Base-by-base conservation (phyloP, 345 rosid genomes). In the Salix purpurea region DNA sequence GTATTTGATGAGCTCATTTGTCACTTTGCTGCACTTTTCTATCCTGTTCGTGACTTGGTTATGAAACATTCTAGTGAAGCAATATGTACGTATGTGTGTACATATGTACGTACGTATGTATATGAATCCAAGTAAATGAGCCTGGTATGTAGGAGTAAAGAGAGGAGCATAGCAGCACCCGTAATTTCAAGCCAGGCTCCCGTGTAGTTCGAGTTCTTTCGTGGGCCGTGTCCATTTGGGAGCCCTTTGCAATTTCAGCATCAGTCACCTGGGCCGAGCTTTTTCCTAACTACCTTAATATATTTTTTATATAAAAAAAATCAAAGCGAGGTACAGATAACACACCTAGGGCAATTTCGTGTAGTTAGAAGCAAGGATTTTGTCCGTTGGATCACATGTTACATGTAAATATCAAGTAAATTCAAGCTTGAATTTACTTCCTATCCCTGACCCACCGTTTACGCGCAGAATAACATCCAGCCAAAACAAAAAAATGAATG, bases 371-470 rank as follows among this genome's bases (percentile, higher is more conserved):
- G 64, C 28, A 58, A 58, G 64, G 64, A 58, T 66, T 34, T 13
- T 44, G 52, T 11, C 77, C 69, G 77, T 74, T 74, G 30, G 76
- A 74, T 74, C 36, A 28, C 30, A 40, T 40, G 16, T 13, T 4
- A 3, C 50, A 72, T 23, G 18, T 23, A 30, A 56, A n/a, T n/a
- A 40, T 2, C 2, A 40, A 40, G 44, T 40, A 23, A 58, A 23
- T 10, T 23, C 6, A 58, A 58, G 1, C 28, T 10, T n/a, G 62
- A 58, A 4, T 58, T 10, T 58, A 24, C 62, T 10, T n/a, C 50
- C 50, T 21, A 2, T 54, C 60, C 8, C 24, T 6, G 24, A 58
- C 64, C 64, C 26, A n/a, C 26, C 28, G 11, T 58, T 56, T n/a
- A 13, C 13, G 50, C 62, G 9, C 62, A 9, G 14, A n/a, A 56